Percentiles rank a stretch among this genome's conserved stretches.
phyloP scores from a whole-genome alignment of 805 yeast species.

The Ogataea trehaloabstinens region DNA sequence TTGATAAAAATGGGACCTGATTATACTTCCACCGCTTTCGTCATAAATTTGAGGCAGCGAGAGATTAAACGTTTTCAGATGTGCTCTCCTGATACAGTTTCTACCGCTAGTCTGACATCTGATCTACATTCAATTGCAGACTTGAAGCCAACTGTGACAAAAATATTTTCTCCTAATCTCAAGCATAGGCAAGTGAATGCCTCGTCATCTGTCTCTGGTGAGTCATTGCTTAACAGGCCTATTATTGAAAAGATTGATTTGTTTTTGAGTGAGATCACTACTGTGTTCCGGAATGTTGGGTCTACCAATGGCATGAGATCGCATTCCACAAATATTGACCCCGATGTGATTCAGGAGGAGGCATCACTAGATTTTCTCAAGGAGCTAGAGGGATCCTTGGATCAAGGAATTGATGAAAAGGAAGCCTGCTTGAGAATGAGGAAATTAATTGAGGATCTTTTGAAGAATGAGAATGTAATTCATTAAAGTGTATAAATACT shows the following conservation, averaged over 20 bases:
- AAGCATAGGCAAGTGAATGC: constrained; percentile 5
- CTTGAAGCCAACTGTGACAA: constrained; percentile 14
- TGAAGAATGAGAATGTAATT: neutral
- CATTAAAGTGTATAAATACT: neutral
- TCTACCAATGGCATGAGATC: neutral
- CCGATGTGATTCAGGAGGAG: constrained; percentile 9
- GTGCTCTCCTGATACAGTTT: constrained; percentile 2
- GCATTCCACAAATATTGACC: neutral
- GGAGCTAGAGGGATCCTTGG: constrained; percentile 6
- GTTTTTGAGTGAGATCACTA: neutral
- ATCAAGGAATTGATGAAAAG: constrained; percentile 7
- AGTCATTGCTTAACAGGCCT: neutral
- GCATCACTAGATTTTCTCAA: constrained; percentile 1
- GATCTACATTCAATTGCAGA: constrained; percentile 4
- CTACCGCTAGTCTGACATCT: constrained; percentile 3
- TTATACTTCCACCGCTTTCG: constrained; percentile 15
- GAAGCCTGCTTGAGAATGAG: constrained; percentile 22
- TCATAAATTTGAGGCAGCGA: constrained; percentile 28
- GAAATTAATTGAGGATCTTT: constrained; percentile 14
- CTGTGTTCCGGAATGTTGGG: neutral
- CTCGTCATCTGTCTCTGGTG: constrained; percentile 4
- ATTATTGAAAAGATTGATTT: neutral
- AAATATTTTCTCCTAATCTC: constrained; percentile 14
- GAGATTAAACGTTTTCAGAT: constrained; percentile 25
- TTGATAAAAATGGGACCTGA: constrained; percentile 22